Evolutionary conservation across 106 monocot species (phyloP).

Genomic region (Allium sativum): DNA sequence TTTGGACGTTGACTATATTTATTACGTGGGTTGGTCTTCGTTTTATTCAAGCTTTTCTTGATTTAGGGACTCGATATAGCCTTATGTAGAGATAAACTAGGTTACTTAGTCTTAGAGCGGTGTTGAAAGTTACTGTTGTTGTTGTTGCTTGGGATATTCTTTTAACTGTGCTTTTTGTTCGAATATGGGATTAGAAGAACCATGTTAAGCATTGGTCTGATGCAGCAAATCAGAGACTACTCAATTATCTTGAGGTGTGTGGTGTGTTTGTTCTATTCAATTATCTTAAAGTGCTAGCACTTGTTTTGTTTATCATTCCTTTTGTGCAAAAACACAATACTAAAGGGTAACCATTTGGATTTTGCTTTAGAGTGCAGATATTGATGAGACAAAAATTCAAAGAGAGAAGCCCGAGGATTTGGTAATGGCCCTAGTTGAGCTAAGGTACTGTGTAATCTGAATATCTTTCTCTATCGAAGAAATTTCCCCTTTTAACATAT

Average conservation of each 20-base stretch:
- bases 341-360: too few species aligned
- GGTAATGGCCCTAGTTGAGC: too few species aligned
- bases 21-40: conserved; percentile 84
- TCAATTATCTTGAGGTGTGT: conserved; percentile 45
- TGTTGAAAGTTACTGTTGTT: conserved; percentile 52
- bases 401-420: too few species aligned
- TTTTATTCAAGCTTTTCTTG: conserved; percentile 58
- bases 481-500: too few species aligned
- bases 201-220: conserved; percentile 43
- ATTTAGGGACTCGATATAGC: conserved; percentile 64
- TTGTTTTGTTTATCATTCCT: conserved; percentile 68
- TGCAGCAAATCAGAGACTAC: conserved; percentile 31
- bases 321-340: too few species aligned
- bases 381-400: too few species aligned
- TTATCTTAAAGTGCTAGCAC: conserved; percentile 59
- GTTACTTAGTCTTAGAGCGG: conserved; percentile 60
- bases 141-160: conserved; percentile 34
- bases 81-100: conserved; percentile 49
- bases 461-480: too few species aligned
- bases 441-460: too few species aligned
- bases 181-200: conserved; percentile 57
- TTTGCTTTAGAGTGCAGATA: too few species aligned
- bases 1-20: conserved; percentile 48
- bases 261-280: conserved; percentile 56
- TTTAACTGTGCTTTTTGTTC: conserved; percentile 49